Evolutionary conservation across 2,329 filamentous ascomycete species (phyloP).

Genomic region (Metarhizium brunneum): DNA sequence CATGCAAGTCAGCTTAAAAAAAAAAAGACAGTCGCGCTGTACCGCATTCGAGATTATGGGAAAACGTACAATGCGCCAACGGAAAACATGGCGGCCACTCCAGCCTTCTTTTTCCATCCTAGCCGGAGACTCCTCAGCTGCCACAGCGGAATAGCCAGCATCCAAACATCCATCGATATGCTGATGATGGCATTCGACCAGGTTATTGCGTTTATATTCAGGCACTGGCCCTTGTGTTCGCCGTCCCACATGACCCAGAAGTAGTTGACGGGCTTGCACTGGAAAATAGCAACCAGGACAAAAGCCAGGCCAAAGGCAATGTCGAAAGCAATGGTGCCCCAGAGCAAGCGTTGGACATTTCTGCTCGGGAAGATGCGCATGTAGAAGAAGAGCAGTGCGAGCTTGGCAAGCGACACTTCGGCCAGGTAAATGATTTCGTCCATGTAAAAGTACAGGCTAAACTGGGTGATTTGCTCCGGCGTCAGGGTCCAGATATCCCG

Average conservation of each 20-base stretch:
- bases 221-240: slow-evolving; percentile 24
- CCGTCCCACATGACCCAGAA: slow-evolving; percentile 31
- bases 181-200: slow-evolving; percentile 30
- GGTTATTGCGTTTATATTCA: slow-evolving; percentile 24
- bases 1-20: not conserved
- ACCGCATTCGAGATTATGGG: not conserved
- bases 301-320: slow-evolving; percentile 18
- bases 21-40: not conserved
- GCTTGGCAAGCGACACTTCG: slow-evolving; percentile 19
- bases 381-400: slow-evolving; percentile 30
- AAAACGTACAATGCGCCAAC: slow-evolving; percentile 24
- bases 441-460: slow-evolving; percentile 17
- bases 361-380: slow-evolving; percentile 26
- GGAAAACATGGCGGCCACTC: slow-evolving; percentile 28
- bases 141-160: slow-evolving; percentile 28
- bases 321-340: slow-evolving; percentile 19
- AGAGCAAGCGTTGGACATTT: slow-evolving; percentile 19
- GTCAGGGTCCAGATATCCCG: slow-evolving; percentile 17
- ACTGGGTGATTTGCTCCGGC: slow-evolving; percentile 6
- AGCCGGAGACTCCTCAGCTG: slow-evolving; percentile 20
- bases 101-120: slow-evolving; percentile 27
- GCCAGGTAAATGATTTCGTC: slow-evolving; percentile 24
- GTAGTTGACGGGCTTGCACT: slow-evolving; percentile 26
- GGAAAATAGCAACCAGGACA: slow-evolving; percentile 21
- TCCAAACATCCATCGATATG: slow-evolving; percentile 29